Evolutionary conservation across 202 grass and related monocot genomes (phyloP).

Genomic region (Cymbopogon flexuosus): DNA sequence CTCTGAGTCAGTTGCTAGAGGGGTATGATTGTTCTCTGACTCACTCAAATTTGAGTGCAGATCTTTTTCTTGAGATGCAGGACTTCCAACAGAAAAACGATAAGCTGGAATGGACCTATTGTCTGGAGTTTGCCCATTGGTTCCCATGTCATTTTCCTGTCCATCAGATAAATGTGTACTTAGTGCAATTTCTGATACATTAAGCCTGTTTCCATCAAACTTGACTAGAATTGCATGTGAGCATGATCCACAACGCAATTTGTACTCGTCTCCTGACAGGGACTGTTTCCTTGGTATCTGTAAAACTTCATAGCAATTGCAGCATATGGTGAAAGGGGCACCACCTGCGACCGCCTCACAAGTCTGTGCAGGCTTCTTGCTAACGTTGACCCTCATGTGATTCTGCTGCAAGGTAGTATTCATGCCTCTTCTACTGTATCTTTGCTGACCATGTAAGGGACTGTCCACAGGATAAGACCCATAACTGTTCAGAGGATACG

Average conservation of each 20-base stretch:
- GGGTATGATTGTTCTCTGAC: constrained; percentile 34
- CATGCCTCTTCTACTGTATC: constrained; percentile 37
- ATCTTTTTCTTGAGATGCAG: constrained; percentile 44
- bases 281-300: constrained; percentile 57
- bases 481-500: constrained; percentile 43
- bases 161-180: constrained; percentile 38
- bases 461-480: constrained; percentile 28
- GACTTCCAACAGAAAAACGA: constrained; percentile 44
- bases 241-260: constrained; percentile 78
- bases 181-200: constrained; percentile 37
- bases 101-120: constrained; percentile 54
- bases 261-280: constrained; percentile 54
- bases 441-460: constrained; percentile 44
- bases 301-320: constrained; percentile 82
- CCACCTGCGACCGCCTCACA: constrained; percentile 62
- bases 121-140: constrained; percentile 14
- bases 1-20: constrained; percentile 34
- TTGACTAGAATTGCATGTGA: constrained; percentile 65
- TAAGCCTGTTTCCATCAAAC: constrained; percentile 57
- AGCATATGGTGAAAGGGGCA: constrained; percentile 86
- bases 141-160: constrained; percentile 26
- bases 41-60: constrained; percentile 45
- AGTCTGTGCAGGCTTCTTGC: constrained; percentile 48
- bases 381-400: constrained; percentile 40
- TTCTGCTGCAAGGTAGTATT: constrained; percentile 31